Evolutionary conservation across 345 rosid genomes (phyloP).

Genomic region (Aquilaria sinensis): DNA sequence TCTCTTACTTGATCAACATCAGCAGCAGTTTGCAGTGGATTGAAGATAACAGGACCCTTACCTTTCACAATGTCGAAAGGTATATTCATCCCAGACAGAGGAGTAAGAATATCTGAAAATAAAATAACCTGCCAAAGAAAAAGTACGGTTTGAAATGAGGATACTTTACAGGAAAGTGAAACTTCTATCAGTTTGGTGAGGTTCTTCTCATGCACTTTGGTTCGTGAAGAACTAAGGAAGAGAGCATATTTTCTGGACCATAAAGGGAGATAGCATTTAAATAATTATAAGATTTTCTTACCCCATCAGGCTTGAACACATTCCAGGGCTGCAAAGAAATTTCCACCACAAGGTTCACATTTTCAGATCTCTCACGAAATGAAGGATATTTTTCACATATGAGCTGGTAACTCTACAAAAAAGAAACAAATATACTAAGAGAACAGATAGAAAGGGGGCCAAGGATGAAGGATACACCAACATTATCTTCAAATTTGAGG

Average conservation of each 20-base stretch:
- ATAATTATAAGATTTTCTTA: constrained; percentile 21
- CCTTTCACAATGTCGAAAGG: constrained; percentile 97
- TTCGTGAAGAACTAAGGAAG: not conserved
- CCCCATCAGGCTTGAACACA: constrained; percentile 96
- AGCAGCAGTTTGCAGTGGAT: constrained; percentile 63
- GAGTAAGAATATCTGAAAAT: constrained; percentile 96
- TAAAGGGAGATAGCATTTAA: not conserved
- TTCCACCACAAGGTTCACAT: constrained; percentile 91
- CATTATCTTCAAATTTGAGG: not conserved
- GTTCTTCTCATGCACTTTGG: constrained; percentile 3
- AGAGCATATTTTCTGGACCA: not conserved
- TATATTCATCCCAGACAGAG: constrained; percentile 98
- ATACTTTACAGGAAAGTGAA: constrained; percentile 2
- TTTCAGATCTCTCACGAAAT: constrained; percentile 94
- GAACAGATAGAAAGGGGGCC: not conserved
- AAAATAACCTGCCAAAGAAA: constrained; percentile 66
- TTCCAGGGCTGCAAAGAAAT: constrained; percentile 98
- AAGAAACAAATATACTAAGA: constrained; percentile 18
- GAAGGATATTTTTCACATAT: constrained; percentile 88
- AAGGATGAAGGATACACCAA: not conserved
- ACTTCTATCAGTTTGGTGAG: not conserved
- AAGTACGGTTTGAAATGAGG: constrained; percentile 4
- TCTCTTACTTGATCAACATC: constrained; percentile 80
- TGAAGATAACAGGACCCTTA: constrained; percentile 85
- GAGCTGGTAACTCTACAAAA: constrained; percentile 71